Conservation (phyloP, 1,139 yeast species). For the Keqinozyma sinolaborantium region DNA sequence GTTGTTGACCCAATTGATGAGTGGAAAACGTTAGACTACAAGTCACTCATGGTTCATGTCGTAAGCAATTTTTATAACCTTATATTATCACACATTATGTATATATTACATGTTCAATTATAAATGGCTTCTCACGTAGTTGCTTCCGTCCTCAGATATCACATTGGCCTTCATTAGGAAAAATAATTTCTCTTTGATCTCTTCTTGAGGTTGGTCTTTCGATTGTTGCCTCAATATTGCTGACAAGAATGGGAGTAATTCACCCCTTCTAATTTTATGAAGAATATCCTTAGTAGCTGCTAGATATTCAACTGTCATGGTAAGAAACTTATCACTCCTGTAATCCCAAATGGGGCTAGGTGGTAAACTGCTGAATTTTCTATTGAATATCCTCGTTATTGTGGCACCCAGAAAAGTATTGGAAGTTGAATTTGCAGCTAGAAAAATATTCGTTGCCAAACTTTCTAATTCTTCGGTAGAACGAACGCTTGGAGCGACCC, state of each 20-base stretch:
- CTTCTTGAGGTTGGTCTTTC: background rate
- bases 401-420: background rate
- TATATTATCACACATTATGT: too few relatives aligned
- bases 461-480: background rate
- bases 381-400: background rate
- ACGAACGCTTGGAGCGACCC: background rate
- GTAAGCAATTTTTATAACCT: too few relatives aligned
- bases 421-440: background rate
- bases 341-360: background rate
- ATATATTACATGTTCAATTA: background rate
- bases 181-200: background rate
- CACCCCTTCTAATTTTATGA: background rate
- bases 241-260: too few relatives aligned
- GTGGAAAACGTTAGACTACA: conserved; percentile 57
- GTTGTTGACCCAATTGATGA: conserved; percentile 61
- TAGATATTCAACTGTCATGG: background rate
- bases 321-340: background rate
- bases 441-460: background rate
- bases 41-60: too few relatives aligned
- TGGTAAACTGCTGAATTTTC: background rate
- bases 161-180: background rate
- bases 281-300: background rate
- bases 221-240: background rate
- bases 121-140: background rate
- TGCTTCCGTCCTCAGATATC: background rate